phyloP scores from a whole-genome alignment of 2,329 filamentous ascomycete species.

The Fusarium duplospermum region DNA sequence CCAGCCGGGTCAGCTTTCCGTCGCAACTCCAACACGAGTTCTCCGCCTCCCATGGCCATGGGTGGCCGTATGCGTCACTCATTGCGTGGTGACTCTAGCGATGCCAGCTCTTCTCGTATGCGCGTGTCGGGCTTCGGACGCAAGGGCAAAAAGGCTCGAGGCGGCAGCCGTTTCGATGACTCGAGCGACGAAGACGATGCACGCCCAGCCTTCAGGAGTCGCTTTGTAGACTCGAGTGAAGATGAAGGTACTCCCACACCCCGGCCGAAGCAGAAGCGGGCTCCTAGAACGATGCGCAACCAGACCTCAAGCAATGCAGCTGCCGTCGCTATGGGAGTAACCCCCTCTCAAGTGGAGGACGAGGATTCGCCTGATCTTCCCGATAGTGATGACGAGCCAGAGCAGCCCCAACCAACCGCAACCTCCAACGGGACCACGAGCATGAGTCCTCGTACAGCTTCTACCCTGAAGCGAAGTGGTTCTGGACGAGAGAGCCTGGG shows the following conservation, averaged over 20 bases:
- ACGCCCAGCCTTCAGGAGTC: conserved; percentile 56
- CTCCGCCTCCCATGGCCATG: conserved; percentile 53
- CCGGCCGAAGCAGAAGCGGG: conserved; percentile 46
- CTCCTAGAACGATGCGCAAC: conserved; percentile 49
- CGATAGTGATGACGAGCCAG: conserved; percentile 66
- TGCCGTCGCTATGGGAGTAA: conserved; percentile 52
- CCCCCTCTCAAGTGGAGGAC: conserved; percentile 58
- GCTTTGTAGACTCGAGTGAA: conserved; percentile 80
- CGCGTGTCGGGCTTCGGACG: conserved; percentile 59
- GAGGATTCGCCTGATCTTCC: conserved; percentile 68
- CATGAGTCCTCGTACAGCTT: conserved; percentile 34
- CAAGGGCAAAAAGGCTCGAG: conserved; percentile 46
- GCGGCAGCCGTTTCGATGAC: conserved; percentile 74
- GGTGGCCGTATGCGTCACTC: conserved; percentile 58
- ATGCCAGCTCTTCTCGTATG: conserved; percentile 51
- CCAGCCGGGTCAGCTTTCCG: conserved; percentile 69
- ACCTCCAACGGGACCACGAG: conserved; percentile 3
- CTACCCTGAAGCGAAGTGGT: conserved; percentile 53
- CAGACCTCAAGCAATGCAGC: conserved; percentile 47
- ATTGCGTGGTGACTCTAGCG: conserved; percentile 56
- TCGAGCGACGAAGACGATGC: conserved; percentile 73
- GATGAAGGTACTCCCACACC: conserved; percentile 57
- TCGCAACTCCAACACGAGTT: conserved; percentile 51
- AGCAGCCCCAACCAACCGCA: conserved; percentile 30
- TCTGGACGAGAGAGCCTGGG: conserved; percentile 55